phyloP scores from a whole-genome alignment of 2,329 filamentous ascomycete species.

The Sordariomycetes sp. region DNA sequence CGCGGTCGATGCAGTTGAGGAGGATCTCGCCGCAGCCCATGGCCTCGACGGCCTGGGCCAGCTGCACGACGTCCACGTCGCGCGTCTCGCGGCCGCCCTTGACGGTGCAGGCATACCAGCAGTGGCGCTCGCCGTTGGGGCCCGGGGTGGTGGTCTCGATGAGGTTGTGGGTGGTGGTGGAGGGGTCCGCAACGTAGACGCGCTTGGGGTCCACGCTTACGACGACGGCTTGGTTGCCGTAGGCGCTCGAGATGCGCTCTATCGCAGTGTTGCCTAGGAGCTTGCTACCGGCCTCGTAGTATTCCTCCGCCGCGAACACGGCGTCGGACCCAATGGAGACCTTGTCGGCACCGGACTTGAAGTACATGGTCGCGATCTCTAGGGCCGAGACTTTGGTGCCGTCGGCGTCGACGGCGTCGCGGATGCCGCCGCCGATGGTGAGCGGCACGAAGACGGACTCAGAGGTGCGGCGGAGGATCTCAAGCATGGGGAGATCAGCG shows the following conservation, averaged over 20 bases:
- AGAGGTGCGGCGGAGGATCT: conserved; percentile 75
- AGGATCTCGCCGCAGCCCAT: conserved; percentile 93
- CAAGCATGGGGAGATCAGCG: conserved; percentile 88
- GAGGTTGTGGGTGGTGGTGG: conserved; percentile 60
- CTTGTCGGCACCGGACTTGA: conserved; percentile 93
- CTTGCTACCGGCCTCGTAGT: conserved; percentile 56
- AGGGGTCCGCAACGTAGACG: conserved; percentile 64
- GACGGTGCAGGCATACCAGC: conserved; percentile 97
- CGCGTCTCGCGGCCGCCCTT: conserved; percentile 91
- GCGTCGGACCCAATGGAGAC: conserved; percentile 94
- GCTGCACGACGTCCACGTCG: conserved; percentile 82
- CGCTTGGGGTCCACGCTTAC: conserved; percentile 90
- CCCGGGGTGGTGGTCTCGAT: conserved; percentile 58
- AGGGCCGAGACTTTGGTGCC: conserved; percentile 78
- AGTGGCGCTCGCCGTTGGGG: conserved; percentile 63
- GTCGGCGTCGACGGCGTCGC: conserved; percentile 82
- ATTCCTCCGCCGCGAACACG: conserved; percentile 84
- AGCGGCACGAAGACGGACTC: conserved; percentile 91
- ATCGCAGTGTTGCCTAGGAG: conserved; percentile 79
- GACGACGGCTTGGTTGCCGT: conserved; percentile 93
- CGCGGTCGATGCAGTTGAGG: conserved; percentile 94
- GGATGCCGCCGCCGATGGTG: conserved; percentile 90
- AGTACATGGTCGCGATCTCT: conserved; percentile 92
- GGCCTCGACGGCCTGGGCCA: conserved; percentile 79
- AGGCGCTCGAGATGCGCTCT: conserved; percentile 85